Conservation (phyloP, 352 stramenopile species). For the Phytophthora crassamura region DNA sequence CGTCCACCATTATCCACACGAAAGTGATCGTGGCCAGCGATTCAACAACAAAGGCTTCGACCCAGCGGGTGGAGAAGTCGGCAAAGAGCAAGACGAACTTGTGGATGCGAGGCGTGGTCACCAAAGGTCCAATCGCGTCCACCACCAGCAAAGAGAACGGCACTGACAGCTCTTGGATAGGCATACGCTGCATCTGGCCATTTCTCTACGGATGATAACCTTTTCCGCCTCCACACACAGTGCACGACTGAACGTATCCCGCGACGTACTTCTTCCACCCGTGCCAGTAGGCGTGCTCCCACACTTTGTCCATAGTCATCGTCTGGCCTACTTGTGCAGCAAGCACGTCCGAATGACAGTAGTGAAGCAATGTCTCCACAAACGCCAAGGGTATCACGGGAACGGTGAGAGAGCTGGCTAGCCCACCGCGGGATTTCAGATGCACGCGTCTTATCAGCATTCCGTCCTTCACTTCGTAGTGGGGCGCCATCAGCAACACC, state of each 20-base stretch:
- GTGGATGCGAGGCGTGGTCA: not conserved
- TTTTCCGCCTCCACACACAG: not conserved
- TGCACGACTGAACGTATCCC: not conserved
- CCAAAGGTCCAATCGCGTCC: not conserved
- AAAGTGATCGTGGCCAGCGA: not conserved
- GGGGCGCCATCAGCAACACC: not conserved
- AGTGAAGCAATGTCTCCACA: conserved; percentile 8
- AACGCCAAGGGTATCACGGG: not conserved
- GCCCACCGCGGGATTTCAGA: not conserved
- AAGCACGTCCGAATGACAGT: not conserved
- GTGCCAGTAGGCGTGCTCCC: conserved; percentile 1
- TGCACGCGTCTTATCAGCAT: not conserved
- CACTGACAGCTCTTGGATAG: not conserved
- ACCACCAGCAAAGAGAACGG: not conserved
- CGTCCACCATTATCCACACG: not conserved
- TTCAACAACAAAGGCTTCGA: not conserved
- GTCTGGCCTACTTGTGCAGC: not conserved
- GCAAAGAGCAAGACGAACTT: not conserved
- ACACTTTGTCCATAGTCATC: not conserved
- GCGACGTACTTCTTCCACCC: not conserved
- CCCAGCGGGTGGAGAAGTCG: not conserved
- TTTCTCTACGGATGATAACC: not conserved
- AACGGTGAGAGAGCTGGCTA: not conserved
- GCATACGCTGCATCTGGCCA: conserved; percentile 3
- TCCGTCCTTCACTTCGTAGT: not conserved